These are phyloP conservation scores for Lipomyces mesembrius DNA, from an alignment of 805 yeast genomes.

Conservation along the genomic window DNA sequence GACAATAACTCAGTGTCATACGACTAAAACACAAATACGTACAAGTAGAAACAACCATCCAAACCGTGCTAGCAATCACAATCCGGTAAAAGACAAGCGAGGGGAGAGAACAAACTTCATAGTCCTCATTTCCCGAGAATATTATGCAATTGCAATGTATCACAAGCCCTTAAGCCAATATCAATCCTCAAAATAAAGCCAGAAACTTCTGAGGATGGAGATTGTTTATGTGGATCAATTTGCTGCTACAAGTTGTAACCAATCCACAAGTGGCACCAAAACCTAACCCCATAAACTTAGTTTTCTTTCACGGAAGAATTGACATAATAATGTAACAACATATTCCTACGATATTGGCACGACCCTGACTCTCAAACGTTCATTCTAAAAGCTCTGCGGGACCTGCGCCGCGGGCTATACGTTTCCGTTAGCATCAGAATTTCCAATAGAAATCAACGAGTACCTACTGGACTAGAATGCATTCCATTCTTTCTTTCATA, in stretches of 20 bases:
- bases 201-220: not conserved
- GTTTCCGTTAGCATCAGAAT: not conserved
- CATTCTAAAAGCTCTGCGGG: constrained; percentile 39
- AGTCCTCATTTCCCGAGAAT: too few species aligned
- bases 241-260: not conserved
- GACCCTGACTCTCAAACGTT: not conserved
- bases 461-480: constrained; percentile 37
- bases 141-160: not conserved
- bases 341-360: not conserved
- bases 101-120: too few species aligned
- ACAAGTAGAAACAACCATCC: too few species aligned
- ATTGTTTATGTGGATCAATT: not conserved
- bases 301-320: not conserved
- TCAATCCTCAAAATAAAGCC: not conserved
- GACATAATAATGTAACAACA: not conserved
- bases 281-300: not conserved
- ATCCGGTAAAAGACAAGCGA: too few species aligned
- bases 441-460: constrained; percentile 43
- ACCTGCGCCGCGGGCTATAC: constrained; percentile 38
- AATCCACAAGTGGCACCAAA: not conserved
- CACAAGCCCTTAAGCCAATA: not conserved
- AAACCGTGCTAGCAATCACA: too few species aligned
- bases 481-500: constrained; percentile 72
- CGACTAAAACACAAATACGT: too few species aligned
- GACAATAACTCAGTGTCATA: too few species aligned